Evolutionary conservation across 169 alveolate species (phyloP).

Genomic region (Ophryocystis elektroscirrha): DNA sequence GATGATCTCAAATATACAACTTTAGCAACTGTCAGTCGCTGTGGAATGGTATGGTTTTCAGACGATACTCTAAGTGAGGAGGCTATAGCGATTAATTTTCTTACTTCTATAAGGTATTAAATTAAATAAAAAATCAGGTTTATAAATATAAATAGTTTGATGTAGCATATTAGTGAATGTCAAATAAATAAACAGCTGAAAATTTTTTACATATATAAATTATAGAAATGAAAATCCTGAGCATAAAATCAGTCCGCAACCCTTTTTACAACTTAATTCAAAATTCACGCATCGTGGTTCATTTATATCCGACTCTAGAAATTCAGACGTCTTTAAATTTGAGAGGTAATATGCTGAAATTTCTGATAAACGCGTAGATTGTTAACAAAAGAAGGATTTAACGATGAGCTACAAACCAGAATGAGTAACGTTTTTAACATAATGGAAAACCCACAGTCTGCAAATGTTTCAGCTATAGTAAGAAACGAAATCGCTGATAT

Average conservation of each 20-base stretch:
- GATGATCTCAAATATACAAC: slow-evolving; percentile 63
- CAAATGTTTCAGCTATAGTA: no score
- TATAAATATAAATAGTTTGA: neutral
- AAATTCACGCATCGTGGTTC: slow-evolving; percentile 4
- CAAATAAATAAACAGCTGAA: neutral
- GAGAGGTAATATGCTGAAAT: neutral
- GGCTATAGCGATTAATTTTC: no score
- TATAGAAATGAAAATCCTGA: neutral
- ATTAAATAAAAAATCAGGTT: no score
- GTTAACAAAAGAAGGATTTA: no score
- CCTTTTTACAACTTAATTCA: neutral
- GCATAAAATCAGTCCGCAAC: neutral
- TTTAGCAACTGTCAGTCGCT: slow-evolving; percentile 81
- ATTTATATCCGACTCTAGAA: slow-evolving; percentile 3
- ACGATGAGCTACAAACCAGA: no score
- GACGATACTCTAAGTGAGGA: no score
- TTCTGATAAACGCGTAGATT: neutral
- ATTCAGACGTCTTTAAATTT: neutral
- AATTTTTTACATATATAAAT: neutral
- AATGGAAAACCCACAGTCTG: no score
- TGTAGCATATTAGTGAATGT: neutral
- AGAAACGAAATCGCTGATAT: neutral
- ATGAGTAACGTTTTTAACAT: no score
- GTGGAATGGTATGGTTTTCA: slow-evolving; percentile 56
- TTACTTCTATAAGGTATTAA: no score